A percentile compares a stretch with the other conserved stretches of the same genome.
Conservation (phyloP, 2,329 filamentous ascomycete genomes). For the Fusarium metavorans region DNA sequence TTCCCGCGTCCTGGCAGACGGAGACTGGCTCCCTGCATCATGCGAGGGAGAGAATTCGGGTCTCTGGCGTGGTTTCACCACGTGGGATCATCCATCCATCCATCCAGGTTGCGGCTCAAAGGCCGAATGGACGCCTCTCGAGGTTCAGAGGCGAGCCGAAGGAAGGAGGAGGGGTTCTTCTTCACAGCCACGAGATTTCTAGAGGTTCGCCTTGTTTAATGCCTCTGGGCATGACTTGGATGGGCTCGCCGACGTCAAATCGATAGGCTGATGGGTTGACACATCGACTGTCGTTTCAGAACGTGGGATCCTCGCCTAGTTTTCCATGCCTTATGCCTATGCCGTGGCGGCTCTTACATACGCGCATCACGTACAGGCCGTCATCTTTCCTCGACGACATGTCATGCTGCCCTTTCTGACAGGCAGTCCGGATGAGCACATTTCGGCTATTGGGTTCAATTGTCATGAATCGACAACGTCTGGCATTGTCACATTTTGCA, state of each 20-base stretch:
- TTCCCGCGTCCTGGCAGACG: constrained; percentile 6
- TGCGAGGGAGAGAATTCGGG: constrained; percentile 15
- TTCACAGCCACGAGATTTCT: constrained; percentile 16
- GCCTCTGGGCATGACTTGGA: constrained; percentile 13
- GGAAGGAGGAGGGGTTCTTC: constrained; percentile 7
- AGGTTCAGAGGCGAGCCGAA: background rate
- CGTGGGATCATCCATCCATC: constrained; percentile 38
- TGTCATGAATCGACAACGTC: constrained; percentile 11
- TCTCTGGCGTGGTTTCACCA: constrained; percentile 42
- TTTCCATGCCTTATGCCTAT: constrained; percentile 6
- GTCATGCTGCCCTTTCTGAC: constrained; percentile 16
- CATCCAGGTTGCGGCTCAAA: constrained; percentile 29
- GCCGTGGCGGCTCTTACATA: constrained; percentile 38
- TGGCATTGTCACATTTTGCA: constrained; percentile 23
- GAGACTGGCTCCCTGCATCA: constrained; percentile 11
- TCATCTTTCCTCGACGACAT: constrained; percentile 28
- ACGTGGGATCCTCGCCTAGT: background rate
- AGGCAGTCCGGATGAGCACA: constrained; percentile 22
- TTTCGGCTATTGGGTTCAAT: constrained; percentile 18
- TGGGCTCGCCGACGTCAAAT: constrained; percentile 11
- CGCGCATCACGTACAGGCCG: constrained; percentile 11
- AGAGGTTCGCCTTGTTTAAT: constrained; percentile 10
- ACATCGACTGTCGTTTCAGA: constrained; percentile 37
- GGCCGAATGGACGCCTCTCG: constrained; percentile 37
- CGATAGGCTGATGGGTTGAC: constrained; percentile 37